Evolutionary conservation across 225 moss, liverwort and hornwort species (phyloP).

Genomic region (Thuidium tamariscinum): DNA sequence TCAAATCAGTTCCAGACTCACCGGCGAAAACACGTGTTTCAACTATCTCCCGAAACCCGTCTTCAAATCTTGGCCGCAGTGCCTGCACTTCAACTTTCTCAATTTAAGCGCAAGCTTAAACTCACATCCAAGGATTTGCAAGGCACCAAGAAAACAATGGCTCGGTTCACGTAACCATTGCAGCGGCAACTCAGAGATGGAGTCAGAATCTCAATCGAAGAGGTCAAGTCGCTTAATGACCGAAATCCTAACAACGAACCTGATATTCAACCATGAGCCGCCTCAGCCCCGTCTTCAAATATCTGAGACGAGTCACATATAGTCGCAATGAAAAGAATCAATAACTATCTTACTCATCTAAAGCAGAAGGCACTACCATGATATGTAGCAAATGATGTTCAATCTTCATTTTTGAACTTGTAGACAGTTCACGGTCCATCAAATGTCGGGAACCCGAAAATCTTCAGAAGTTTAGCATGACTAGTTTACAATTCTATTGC

Average conservation of each 20-base stretch:
- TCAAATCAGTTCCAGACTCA: not conserved
- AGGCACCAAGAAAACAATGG: not conserved
- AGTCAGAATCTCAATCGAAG: not conserved
- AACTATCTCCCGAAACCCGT: not conserved
- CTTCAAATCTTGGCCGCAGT: slow-evolving; percentile 39
- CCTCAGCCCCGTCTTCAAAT: slow-evolving; percentile 8
- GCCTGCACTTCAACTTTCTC: not conserved
- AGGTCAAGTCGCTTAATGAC: too few species aligned
- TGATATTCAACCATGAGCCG: not conserved
- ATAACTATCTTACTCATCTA: too few species aligned
- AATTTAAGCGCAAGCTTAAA: not conserved
- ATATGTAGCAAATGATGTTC: too few species aligned
- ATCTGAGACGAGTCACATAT: not conserved
- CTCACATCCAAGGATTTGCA: not conserved
- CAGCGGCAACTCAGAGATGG: not conserved
- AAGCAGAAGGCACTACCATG: too few species aligned
- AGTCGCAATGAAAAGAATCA: too few species aligned
- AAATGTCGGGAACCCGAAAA: too few species aligned
- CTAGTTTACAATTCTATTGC: not conserved
- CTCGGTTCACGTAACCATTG: not conserved
- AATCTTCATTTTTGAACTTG: too few species aligned
- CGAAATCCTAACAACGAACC: not conserved
- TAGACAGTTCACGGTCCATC: too few species aligned
- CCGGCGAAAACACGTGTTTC: slow-evolving; percentile 51
- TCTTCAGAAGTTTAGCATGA: too few species aligned